These are phyloP conservation scores for Lipomyces chichibuensis DNA, from an alignment of 805 yeast genomes.

Conservation along the genomic window DNA sequence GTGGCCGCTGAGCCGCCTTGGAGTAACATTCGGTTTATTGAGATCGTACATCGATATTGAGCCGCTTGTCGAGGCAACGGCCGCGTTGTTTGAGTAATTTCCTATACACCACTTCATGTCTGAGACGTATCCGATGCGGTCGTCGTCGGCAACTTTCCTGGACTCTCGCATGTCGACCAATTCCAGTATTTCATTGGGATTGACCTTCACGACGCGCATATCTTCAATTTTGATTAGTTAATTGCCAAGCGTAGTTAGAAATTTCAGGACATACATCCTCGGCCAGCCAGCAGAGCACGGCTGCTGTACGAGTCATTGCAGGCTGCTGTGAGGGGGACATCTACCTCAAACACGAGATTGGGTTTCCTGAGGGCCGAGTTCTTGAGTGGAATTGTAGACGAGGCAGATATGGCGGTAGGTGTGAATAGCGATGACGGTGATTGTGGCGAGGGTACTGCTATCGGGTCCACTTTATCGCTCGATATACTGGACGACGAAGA, in stretches of 20 bases:
- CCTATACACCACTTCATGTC: conserved; percentile 44
- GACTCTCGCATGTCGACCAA: not conserved
- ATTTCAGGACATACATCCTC: conserved; percentile 19
- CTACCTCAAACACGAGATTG: conserved; percentile 12
- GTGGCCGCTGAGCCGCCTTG: conserved; percentile 43
- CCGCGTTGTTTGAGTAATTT: conserved; percentile 28
- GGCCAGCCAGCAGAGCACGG: conserved; percentile 31
- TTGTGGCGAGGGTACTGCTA: not conserved
- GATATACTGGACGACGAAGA: conserved; percentile 2
- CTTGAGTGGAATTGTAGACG: not conserved
- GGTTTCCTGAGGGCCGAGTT: conserved; percentile 1
- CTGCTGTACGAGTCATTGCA: conserved; percentile 17
- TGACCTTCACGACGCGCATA: conserved; percentile 25
- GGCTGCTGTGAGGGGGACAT: conserved; percentile 26
- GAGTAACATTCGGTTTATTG: conserved; percentile 29
- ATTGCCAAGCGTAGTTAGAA: not conserved
- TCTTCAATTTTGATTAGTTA: conserved; percentile 3
- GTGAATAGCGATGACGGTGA: conserved; percentile 6
- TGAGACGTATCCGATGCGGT: conserved; percentile 41
- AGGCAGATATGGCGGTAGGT: not conserved
- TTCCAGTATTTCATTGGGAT: conserved; percentile 11
- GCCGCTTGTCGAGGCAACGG: conserved; percentile 40
- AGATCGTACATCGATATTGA: conserved; percentile 42
- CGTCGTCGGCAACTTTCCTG: conserved; percentile 29
- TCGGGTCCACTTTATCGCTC: not conserved